A percentile compares a stretch with the other conserved stretches of the same genome.
These are phyloP conservation scores for Leccinum longicurvipes DNA, from an alignment of 768 basidiomycete genomes.

Conservation along the genomic window DNA sequence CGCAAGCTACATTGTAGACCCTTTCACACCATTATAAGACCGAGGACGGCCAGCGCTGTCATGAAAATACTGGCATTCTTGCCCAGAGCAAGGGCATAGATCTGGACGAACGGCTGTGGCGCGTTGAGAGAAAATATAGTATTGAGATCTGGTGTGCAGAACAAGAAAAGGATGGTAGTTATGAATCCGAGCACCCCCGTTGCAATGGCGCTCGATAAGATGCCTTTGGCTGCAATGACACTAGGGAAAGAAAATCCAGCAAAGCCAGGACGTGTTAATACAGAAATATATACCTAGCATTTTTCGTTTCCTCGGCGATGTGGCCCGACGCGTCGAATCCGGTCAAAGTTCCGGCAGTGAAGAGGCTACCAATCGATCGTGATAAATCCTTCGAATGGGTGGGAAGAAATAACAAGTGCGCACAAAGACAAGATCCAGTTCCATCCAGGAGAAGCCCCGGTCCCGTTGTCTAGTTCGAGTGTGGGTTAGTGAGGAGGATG, in stretches of 20 bases:
- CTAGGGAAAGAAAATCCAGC: constrained; percentile 32
- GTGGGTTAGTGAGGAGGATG: not conserved
- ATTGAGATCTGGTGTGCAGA: constrained; percentile 79
- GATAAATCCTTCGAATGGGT: not conserved
- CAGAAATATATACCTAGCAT: constrained; percentile 50
- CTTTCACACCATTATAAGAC: constrained; percentile 72
- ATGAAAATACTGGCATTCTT: constrained; percentile 79
- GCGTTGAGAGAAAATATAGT: constrained; percentile 72
- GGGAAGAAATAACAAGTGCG: constrained; percentile 17
- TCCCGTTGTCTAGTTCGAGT: constrained; percentile 69
- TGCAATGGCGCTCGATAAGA: constrained; percentile 71
- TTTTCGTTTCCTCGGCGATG: constrained; percentile 85
- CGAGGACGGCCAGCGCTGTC: constrained; percentile 79
- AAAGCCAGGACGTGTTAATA: not conserved
- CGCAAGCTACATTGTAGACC: not conserved
- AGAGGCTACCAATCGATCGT: constrained; percentile 64
- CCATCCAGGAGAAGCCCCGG: constrained; percentile 83
- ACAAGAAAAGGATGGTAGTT: constrained; percentile 77
- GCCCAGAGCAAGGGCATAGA: constrained; percentile 83
- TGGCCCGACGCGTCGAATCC: constrained; percentile 91
- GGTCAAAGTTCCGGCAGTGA: constrained; percentile 83
- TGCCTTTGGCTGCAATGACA: constrained; percentile 77
- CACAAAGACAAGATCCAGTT: constrained; percentile 90
- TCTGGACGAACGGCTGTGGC: constrained; percentile 88
- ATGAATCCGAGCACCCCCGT: constrained; percentile 79